Percentiles rank a stretch among this genome's conserved stretches.
Conservation (phyloP, 2,329 filamentous ascomycete species). For the Alternaria sp. region DNA sequence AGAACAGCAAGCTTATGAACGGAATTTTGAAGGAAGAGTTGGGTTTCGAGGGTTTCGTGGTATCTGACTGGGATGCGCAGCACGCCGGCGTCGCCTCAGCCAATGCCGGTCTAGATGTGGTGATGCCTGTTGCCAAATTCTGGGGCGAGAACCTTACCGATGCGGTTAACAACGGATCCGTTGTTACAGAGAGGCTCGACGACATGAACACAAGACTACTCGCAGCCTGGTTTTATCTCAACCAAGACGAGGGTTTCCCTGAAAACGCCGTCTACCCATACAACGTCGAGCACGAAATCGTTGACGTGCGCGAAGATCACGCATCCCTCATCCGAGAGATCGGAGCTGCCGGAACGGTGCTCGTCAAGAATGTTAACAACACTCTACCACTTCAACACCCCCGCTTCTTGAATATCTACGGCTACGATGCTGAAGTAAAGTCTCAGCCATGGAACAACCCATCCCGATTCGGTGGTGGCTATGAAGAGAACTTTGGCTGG, state of each 20-base stretch:
- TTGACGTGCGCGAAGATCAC: slow-evolving; percentile 53
- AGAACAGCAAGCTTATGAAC: slow-evolving; percentile 53
- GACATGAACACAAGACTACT: slow-evolving; percentile 42
- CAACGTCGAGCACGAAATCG: slow-evolving; percentile 50
- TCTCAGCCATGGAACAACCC: slow-evolving; percentile 47
- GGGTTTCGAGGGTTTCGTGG: slow-evolving; percentile 54
- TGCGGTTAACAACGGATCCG: slow-evolving; percentile 38
- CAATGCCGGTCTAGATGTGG: slow-evolving; percentile 57
- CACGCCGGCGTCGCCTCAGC: slow-evolving; percentile 54
- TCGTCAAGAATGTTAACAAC: slow-evolving; percentile 61
- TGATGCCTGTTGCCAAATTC: slow-evolving; percentile 47
- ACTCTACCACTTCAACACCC: slow-evolving; percentile 58
- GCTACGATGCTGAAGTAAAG: slow-evolving; percentile 49
- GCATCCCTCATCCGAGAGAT: slow-evolving; percentile 49
- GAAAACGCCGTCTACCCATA: slow-evolving; percentile 31
- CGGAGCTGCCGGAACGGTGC: slow-evolving; percentile 49
- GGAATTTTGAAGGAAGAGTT: slow-evolving; percentile 59
- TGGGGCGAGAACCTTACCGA: slow-evolving; percentile 40
- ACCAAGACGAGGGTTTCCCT: slow-evolving; percentile 47
- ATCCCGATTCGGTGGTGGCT: slow-evolving; percentile 46
- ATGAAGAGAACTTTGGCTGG: slow-evolving; percentile 49
- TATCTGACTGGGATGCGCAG: slow-evolving; percentile 53
- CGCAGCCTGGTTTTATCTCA: slow-evolving; percentile 43
- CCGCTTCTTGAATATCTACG: slow-evolving; percentile 47
- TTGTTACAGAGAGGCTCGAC: slow-evolving; percentile 30